Evolutionary conservation across 768 basidiomycete genomes (phyloP).

Genomic region (Strobilomyces confusus): DNA sequence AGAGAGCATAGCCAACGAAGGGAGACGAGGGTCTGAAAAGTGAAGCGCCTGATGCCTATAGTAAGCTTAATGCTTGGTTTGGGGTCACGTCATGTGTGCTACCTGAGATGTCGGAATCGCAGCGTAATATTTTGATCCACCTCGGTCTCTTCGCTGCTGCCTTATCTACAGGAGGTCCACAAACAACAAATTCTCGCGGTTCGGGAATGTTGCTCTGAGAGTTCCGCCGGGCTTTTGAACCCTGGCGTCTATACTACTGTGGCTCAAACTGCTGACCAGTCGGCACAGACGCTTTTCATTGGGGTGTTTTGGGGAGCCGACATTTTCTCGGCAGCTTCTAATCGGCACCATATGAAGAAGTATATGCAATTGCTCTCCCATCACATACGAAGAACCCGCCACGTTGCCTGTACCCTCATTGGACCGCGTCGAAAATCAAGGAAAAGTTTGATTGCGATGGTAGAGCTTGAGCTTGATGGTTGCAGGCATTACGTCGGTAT

Average conservation of each 20-base stretch:
- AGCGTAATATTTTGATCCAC: constrained; percentile 14
- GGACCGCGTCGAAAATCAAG: not conserved
- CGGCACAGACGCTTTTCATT: not conserved
- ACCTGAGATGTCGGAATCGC: constrained; percentile 10
- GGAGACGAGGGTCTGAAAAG: constrained; percentile 21
- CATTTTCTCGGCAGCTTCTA: not conserved
- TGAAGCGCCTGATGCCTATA: constrained; percentile 38
- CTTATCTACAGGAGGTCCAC: constrained; percentile 12
- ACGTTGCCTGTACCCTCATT: not conserved
- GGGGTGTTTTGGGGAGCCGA: not conserved
- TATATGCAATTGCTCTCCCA: not conserved
- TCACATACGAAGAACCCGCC: not conserved
- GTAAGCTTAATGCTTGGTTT: constrained; percentile 4
- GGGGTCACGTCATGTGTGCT: constrained; percentile 7
- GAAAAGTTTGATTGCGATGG: not conserved
- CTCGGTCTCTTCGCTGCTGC: constrained; percentile 4
- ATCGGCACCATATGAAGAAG: not conserved
- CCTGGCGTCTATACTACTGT: not conserved
- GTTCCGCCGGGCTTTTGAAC: not conserved
- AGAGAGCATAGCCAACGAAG: constrained; percentile 57
- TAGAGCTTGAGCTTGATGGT: not conserved
- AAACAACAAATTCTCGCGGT: not conserved
- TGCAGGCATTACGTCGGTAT: constrained; percentile 15
- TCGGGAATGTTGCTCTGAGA: too few relatives aligned
- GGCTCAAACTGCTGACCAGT: not conserved